Conservation (phyloP, 2,329 filamentous ascomycete species). For the Lachnellula suecica region DNA sequence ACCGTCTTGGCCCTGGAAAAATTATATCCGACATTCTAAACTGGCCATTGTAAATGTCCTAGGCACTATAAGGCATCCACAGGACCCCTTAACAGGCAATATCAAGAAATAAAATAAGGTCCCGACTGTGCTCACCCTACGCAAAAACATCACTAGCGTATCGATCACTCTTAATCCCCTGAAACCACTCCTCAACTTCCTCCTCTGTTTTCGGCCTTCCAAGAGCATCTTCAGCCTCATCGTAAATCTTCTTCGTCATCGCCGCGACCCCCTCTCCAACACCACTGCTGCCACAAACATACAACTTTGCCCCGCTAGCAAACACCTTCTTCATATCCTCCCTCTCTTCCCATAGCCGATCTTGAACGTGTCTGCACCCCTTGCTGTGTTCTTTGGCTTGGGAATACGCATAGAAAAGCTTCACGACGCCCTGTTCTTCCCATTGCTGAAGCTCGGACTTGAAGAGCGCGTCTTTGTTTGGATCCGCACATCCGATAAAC, state of each 20-base stretch:
- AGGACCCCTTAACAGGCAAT: no score
- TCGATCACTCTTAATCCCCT: constrained; percentile 42
- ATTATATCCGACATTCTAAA: no score
- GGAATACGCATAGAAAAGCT: constrained; percentile 24
- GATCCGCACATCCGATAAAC: constrained; percentile 28
- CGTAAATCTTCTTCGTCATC: constrained; percentile 41
- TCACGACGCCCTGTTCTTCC: constrained; percentile 25
- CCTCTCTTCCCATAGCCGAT: constrained; percentile 27
- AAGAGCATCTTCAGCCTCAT: constrained; percentile 35
- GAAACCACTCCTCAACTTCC: constrained; percentile 44
- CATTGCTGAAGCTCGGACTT: constrained; percentile 21
- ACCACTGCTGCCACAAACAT: constrained; percentile 26
- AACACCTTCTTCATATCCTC: constrained; percentile 25
- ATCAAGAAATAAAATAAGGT: no score
- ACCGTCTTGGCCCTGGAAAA: no score
- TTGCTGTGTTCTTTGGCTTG: constrained; percentile 20
- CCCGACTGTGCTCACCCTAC: no score
- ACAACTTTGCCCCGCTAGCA: constrained; percentile 24
- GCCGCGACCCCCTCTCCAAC: constrained; percentile 45
- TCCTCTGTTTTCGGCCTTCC: constrained; percentile 38
- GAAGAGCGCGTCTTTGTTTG: constrained; percentile 25
- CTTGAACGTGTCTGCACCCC: constrained; percentile 26
- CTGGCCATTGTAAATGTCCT: no score
- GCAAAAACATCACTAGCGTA: constrained; percentile 46
- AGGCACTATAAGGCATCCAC: no score